These are phyloP conservation scores for Stereocaulon alpinum DNA, from an alignment of 495 filamentous ascomycete species.

Conservation along the genomic window DNA sequence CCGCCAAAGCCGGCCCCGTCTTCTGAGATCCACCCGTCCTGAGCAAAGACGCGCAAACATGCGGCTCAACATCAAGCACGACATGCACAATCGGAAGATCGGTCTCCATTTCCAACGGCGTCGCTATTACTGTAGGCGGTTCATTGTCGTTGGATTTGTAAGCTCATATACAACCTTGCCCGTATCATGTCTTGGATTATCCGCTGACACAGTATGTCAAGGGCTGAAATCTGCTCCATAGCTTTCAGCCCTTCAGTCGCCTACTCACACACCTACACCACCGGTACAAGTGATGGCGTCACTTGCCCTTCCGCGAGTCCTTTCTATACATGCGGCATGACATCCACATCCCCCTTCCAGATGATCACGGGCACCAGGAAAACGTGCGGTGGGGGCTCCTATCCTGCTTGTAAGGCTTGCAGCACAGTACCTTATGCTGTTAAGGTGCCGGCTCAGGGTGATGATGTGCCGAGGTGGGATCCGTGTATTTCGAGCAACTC, in stretches of 20 bases:
- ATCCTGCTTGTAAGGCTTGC: background rate
- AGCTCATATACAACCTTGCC: background rate
- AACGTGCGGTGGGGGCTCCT: background rate
- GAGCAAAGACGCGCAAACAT: background rate
- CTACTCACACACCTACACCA: background rate
- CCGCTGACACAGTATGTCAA: background rate
- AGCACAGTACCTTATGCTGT: background rate
- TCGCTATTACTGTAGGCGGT: background rate
- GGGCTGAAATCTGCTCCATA: conserved; percentile 5
- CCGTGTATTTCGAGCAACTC: conserved; percentile 2
- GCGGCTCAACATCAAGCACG: background rate
- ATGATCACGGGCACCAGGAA: background rate
- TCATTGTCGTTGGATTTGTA: background rate
- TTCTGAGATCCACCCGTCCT: conserved; percentile 2
- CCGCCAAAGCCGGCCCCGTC: background rate
- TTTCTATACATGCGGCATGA: conserved; percentile 1
- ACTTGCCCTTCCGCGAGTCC: background rate
- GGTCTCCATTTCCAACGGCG: background rate
- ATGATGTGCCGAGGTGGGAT: background rate
- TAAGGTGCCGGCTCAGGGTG: background rate
- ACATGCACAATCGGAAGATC: background rate
- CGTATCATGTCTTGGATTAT: background rate
- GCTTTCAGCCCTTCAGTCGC: background rate
- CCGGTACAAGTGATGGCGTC: conserved; percentile 4
- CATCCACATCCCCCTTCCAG: conserved; percentile 1